Percentiles rank a stretch among this genome's conserved stretches.
Conservation (phyloP, 1,139 yeast genomes). For the Blastobotrys indianensis region DNA sequence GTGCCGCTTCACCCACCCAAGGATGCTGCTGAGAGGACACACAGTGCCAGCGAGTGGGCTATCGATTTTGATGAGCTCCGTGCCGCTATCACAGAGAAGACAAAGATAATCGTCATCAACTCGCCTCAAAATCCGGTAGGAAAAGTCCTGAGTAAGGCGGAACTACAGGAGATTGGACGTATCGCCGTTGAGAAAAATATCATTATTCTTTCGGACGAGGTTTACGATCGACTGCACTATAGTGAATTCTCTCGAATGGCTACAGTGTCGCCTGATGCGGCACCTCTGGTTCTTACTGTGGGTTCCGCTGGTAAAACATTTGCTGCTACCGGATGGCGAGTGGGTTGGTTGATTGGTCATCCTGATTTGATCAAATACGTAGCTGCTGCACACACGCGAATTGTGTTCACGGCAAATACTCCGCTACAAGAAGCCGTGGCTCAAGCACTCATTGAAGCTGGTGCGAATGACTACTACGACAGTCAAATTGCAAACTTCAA, state of each 20-base stretch:
- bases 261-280: slow-evolving; percentile 69
- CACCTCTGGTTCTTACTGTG: slow-evolving; percentile 74
- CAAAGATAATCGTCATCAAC: slow-evolving; percentile 81
- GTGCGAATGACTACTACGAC: slow-evolving; percentile 58
- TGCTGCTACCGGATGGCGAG: slow-evolving; percentile 98
- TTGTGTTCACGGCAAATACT: slow-evolving; percentile 82
- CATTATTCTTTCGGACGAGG: slow-evolving; percentile 80
- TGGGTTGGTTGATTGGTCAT: slow-evolving; percentile 92
- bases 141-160: slow-evolving; percentile 72
- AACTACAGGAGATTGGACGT: slow-evolving; percentile 66
- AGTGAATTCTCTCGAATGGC: slow-evolving; percentile 78
- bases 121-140: slow-evolving; percentile 98
- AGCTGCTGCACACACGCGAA: slow-evolving; percentile 87
- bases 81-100: slow-evolving; percentile 60
- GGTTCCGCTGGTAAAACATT: slow-evolving; percentile 97
- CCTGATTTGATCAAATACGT: slow-evolving; percentile 76
- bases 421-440: slow-evolving; percentile 95
- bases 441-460: slow-evolving; percentile 61
- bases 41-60: slow-evolving; percentile 81
- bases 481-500: slow-evolving; percentile 60
- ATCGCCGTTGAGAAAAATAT: slow-evolving; percentile 79
- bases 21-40: slow-evolving; percentile 56
- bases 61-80: slow-evolving; percentile 74
- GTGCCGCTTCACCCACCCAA: slow-evolving; percentile 83
- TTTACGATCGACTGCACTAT: slow-evolving; percentile 83